Evolutionary conservation across 441 rosid genomes (phyloP).

Genomic region (Adansonia gregorii): DNA sequence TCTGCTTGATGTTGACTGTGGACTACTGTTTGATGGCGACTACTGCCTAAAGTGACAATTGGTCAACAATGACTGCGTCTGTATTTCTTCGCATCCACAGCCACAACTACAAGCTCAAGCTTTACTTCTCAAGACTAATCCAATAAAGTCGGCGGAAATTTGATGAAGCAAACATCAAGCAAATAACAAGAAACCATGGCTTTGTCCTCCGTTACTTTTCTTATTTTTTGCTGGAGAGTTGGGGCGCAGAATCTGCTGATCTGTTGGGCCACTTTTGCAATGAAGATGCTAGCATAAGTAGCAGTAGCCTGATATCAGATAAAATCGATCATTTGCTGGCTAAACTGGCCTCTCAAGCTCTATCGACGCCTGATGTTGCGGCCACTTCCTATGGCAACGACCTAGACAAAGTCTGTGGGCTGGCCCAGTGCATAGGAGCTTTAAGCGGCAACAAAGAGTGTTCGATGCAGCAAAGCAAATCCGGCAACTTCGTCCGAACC

Average conservation of each 20-base stretch:
- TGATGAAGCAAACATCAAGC: too few species aligned
- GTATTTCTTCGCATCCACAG: too few species aligned
- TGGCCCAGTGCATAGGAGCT: slow-evolving; percentile 75
- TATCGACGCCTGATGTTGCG: slow-evolving; percentile 44
- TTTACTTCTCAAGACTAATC: too few species aligned
- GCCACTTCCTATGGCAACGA: slow-evolving; percentile 43
- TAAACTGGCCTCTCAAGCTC: slow-evolving; percentile 25
- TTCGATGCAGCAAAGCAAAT: slow-evolving; percentile 58
- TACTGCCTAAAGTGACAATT: neutral
- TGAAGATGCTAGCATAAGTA: neutral
- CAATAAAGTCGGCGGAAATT: too few species aligned
- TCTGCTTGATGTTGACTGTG: neutral
- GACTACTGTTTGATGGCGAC: neutral
- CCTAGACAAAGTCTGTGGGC: slow-evolving; percentile 55
- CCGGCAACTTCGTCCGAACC: slow-evolving; percentile 51
- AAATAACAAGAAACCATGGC: too few species aligned
- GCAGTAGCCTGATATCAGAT: slow-evolving; percentile 11
- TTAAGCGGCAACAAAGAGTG: slow-evolving; percentile 50
- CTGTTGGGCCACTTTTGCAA: neutral
- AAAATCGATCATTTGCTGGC: slow-evolving; percentile 2
- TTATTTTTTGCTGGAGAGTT: too few species aligned
- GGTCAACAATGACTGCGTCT: neutral
- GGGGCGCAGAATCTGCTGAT: neutral
- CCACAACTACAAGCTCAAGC: too few species aligned
- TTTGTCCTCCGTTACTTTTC: too few species aligned